Evolutionary conservation across 2,329 filamentous ascomycete species (phyloP).

Genomic region (Colletotrichum sp.): DNA sequence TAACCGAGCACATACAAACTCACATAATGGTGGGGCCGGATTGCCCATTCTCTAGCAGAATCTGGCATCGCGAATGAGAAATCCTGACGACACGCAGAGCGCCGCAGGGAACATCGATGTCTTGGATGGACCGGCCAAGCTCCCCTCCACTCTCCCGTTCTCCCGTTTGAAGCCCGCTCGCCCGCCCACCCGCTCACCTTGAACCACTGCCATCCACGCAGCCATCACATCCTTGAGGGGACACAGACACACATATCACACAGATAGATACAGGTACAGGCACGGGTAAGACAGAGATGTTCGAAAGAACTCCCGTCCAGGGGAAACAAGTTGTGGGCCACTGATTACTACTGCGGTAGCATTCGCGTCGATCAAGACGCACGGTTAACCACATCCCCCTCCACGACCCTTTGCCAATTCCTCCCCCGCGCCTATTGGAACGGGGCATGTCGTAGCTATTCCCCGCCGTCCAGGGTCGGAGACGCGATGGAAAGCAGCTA

Average conservation of each 20-base stretch:
- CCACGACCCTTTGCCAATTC: not conserved
- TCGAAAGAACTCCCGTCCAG: not conserved
- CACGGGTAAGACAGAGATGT: not conserved
- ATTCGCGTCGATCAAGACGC: slow-evolving; percentile 9
- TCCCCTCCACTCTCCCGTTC: not conserved
- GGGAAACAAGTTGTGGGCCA: not conserved
- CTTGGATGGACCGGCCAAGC: not conserved
- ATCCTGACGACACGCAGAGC: not conserved
- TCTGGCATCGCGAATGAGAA: not conserved
- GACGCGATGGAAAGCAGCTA: not conserved
- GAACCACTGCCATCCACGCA: not conserved
- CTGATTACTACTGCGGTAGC: not conserved
- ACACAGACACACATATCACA: not conserved
- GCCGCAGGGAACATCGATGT: not conserved
- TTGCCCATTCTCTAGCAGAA: not conserved
- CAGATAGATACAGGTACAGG: not conserved
- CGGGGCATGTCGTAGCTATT: not conserved
- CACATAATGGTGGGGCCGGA: not conserved
- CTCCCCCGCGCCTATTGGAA: not conserved
- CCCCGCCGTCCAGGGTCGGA: slow-evolving; percentile 1
- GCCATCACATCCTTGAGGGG: not conserved
- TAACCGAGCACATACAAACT: not conserved
- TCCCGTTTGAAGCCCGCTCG: not conserved
- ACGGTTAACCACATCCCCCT: slow-evolving; percentile 3
- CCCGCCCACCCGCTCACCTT: not conserved